Evolutionary conservation across 495 filamentous ascomycete genomes (phyloP).

Genomic region (Podospora tetraspora): DNA sequence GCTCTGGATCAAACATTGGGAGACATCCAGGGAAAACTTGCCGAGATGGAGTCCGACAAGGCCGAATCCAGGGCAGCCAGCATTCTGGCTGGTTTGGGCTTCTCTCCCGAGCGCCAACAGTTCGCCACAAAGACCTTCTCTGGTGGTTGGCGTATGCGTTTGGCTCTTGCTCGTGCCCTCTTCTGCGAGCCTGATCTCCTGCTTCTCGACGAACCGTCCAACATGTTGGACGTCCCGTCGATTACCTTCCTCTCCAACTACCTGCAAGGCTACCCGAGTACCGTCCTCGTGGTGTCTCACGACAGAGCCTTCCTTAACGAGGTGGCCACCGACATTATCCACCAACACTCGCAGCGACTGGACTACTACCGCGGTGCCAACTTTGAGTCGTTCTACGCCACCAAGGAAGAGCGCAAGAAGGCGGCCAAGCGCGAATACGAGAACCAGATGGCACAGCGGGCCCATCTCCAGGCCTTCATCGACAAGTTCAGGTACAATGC

Average conservation of each 20-base stretch:
- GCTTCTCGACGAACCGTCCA: slow-evolving; percentile 97
- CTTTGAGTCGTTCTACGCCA: slow-evolving; percentile 97
- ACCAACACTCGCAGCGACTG: slow-evolving; percentile 93
- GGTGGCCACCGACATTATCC: slow-evolving; percentile 98
- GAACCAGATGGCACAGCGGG: slow-evolving; percentile 90
- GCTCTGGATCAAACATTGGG: slow-evolving; percentile 81
- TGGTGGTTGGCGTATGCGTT: slow-evolving; percentile 98
- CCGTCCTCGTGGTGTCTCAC: slow-evolving; percentile 94
- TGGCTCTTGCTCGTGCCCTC: slow-evolving; percentile 87
- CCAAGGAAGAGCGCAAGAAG: slow-evolving; percentile 94
- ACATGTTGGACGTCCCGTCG: slow-evolving; percentile 99
- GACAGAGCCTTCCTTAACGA: slow-evolving; percentile 99
- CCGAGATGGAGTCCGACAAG: slow-evolving; percentile 99
- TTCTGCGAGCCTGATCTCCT: slow-evolving; percentile 98
- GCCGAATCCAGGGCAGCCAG: slow-evolving; percentile 91
- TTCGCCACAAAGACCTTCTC: slow-evolving; percentile 96
- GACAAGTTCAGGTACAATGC: slow-evolving; percentile 99
- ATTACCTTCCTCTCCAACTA: slow-evolving; percentile 98
- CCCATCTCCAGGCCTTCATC: slow-evolving; percentile 90
- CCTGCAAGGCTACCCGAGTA: slow-evolving; percentile 88
- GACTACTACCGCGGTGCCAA: slow-evolving; percentile 99
- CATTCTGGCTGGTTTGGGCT: slow-evolving; percentile 94
- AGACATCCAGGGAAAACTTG: slow-evolving; percentile 85
- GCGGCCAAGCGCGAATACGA: slow-evolving; percentile 96
- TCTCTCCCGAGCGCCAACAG: slow-evolving; percentile 89